Percentiles rank a stretch among this genome's conserved stretches.
phyloP scores from a whole-genome alignment of 2,329 filamentous ascomycete genomes.

The Aquanectria penicillioides region DNA sequence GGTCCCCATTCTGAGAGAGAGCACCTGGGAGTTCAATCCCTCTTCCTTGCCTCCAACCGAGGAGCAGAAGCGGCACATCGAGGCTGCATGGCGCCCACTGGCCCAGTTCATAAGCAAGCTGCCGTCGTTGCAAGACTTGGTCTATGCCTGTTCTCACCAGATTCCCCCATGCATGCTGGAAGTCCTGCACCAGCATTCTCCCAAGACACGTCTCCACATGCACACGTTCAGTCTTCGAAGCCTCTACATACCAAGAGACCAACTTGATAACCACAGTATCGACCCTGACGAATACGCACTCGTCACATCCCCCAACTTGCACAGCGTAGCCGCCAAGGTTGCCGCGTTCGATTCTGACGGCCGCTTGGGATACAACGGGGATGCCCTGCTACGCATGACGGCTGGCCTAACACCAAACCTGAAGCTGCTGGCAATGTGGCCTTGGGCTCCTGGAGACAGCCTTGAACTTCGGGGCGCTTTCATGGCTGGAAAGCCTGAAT shows the following conservation, averaged over 20 bases:
- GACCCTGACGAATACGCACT: conserved; percentile 8
- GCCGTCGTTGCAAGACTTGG: neutral
- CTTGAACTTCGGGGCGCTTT: neutral
- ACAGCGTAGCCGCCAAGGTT: neutral
- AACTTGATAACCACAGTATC: neutral
- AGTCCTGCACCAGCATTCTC: conserved; percentile 3
- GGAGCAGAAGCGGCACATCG: neutral
- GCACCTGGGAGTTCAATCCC: neutral
- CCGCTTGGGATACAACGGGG: neutral
- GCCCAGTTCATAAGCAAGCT: conserved; percentile 2
- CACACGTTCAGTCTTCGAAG: conserved; percentile 17
- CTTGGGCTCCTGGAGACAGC: neutral
- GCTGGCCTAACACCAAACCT: neutral
- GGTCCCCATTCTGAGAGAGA: neutral
- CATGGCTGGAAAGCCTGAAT: neutral
- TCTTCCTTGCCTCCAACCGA: neutral
- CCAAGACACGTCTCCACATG: conserved; percentile 10
- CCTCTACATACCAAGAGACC: neutral
- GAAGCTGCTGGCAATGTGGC: neutral
- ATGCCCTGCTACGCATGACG: neutral
- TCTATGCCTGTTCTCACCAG: conserved; percentile 9
- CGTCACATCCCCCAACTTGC: conserved; percentile 7
- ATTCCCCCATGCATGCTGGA: conserved; percentile 4
- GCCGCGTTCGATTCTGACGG: neutral
- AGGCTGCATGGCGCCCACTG: conserved; percentile 12